Evolutionary conservation across 345 rosid genomes (phyloP).

Genomic region (Mercurialis annua): DNA sequence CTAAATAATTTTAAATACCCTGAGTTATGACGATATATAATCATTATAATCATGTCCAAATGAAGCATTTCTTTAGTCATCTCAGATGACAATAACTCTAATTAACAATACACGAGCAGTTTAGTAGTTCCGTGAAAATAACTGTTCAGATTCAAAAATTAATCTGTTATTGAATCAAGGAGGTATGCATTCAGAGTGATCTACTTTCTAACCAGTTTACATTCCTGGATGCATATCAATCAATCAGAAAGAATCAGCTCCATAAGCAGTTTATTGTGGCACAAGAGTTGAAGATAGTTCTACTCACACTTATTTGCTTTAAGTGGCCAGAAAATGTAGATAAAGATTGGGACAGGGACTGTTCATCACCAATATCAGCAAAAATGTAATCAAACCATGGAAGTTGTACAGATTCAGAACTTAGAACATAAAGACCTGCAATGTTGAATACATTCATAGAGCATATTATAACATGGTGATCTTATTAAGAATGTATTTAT

Average conservation of each 20-base stretch:
- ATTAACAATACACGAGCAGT: conserved; percentile 1
- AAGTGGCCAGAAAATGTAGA: conserved; percentile 95
- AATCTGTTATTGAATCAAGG: not conserved
- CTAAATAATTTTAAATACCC: not conserved
- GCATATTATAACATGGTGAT: not conserved
- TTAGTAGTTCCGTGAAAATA: not conserved
- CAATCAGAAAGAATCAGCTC: not conserved
- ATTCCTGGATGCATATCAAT: not conserved
- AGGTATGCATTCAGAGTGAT: not conserved
- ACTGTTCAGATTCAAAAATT: not conserved
- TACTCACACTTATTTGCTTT: conserved; percentile 82
- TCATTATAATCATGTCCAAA: not conserved
- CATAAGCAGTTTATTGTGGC: not conserved
- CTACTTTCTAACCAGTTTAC: conserved; percentile 13
- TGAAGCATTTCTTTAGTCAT: not conserved
- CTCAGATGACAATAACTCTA: not conserved
- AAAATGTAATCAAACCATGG: conserved; percentile 95
- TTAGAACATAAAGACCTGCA: conserved; percentile 81
- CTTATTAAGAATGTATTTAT: not conserved
- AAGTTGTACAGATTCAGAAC: conserved; percentile 74
- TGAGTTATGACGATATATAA: not conserved
- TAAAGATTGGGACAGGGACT: conserved; percentile 81
- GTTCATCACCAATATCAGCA: conserved; percentile 96
- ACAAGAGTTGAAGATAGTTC: conserved; percentile 8
- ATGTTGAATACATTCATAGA: conserved; percentile 12